phyloP scores from a whole-genome alignment of 768 basidiomycete species.

The Suillus paluster region DNA sequence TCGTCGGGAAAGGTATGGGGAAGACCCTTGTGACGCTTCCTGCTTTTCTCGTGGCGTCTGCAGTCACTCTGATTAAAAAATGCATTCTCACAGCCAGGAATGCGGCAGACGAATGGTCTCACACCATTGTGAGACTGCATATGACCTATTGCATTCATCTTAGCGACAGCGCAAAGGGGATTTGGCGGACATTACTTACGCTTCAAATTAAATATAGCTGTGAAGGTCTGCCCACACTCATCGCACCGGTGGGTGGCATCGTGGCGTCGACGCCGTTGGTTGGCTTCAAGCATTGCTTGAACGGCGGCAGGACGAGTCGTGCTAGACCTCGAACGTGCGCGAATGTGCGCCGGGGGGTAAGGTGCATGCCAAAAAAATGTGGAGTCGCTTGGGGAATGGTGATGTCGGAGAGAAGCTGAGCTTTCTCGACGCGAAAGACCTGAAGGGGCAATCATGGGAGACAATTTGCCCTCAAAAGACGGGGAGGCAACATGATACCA shows the following conservation, averaged over 20 bases:
- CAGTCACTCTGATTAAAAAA: slow-evolving; percentile 39
- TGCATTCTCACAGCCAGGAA: slow-evolving; percentile 31
- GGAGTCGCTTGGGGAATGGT: slow-evolving; percentile 5
- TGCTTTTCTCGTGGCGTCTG: slow-evolving; percentile 38
- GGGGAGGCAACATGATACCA: slow-evolving; percentile 26
- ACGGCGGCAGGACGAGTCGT: slow-evolving; percentile 28
- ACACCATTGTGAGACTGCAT: slow-evolving; percentile 32
- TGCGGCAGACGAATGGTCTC: slow-evolving; percentile 26
- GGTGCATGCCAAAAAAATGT: neutral
- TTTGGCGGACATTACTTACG: slow-evolving; percentile 22
- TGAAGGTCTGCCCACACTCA: slow-evolving; percentile 30
- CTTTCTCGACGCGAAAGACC: neutral
- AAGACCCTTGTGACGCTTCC: slow-evolving; percentile 33
- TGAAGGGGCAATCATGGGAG: no score
- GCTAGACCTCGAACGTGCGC: slow-evolving; percentile 22
- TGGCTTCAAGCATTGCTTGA: slow-evolving; percentile 38
- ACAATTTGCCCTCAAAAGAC: neutral
- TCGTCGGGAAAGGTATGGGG: slow-evolving; percentile 3
- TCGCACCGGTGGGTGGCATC: slow-evolving; percentile 22
- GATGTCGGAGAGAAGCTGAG: neutral
- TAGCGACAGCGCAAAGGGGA: neutral
- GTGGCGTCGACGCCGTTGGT: slow-evolving; percentile 35
- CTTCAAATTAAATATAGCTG: slow-evolving; percentile 36
- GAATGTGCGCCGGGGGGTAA: slow-evolving; percentile 15
- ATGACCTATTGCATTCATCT: slow-evolving; percentile 23